Base-by-base conservation (phyloP, 257 asterid genomes). In the Phtheirospermum japonicum region DNA sequence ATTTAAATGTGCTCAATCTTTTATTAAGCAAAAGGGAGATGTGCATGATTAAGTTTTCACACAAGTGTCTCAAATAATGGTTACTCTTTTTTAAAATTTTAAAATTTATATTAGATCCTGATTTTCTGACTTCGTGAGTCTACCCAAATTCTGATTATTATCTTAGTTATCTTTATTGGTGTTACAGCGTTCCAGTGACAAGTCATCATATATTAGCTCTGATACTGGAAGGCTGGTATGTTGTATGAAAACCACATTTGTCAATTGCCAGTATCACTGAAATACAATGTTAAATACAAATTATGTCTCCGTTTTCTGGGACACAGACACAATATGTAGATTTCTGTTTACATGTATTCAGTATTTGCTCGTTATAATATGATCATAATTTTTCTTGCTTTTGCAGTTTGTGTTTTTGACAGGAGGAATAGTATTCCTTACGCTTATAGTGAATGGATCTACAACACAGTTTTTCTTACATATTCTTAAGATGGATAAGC, bases 371-470 rank as follows among this genome's bases (percentile, higher is more conserved):
- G 56, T 48, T 62, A 36, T 50, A 54, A 34, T 4, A 49, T 46
- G 40, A 39, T 61, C 45, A 32, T 57, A 26, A 71, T 49, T 70
- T 53, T 71, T 31, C 52, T 53, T 26, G n/a, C 75, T 72, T 72
- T 73, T 76, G 95, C 99, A 93, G 99, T 93, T 93, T 58, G 91
- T 93, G 60, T 93, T 93, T 80, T 85, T 93, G 80, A 92, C 99
- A 59, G 95, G 97, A 66, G 99, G 99, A 60, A 84, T 87, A 34
- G 99, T 93, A 49, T 93, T 89, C 73, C 94, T 93, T 58, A 89
- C 99, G 1, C 95, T 93, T 66, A 81, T 89, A 45, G 82, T 93
- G 72, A 93, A 93, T 71, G 99, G 99, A 64, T 89, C 99, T 12
- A 89, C 99, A 57, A 87, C 99, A 19, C 97, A 93, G 75, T 89